Base-by-base conservation (phyloP, 169 alveolate genomes). In the Plasmodium billcollinsi region DNA sequence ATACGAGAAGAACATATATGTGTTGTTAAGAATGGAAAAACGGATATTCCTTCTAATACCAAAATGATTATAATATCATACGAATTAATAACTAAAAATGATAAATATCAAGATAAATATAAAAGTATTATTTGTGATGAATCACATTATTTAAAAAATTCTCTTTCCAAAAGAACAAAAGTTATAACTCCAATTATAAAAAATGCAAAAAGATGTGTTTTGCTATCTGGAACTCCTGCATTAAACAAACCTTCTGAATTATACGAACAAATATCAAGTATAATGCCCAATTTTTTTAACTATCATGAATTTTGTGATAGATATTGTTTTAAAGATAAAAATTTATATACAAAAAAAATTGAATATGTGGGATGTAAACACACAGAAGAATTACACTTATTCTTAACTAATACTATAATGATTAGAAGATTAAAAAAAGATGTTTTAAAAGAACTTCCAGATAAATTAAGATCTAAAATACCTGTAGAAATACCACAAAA, bases 221-320 rank as follows among this genome's bases (percentile, higher is more conserved):
- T 97, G 61, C 95, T 97, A 26, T 96, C 99, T 24, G 99, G 99
- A 18, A 98, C 99, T 8, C 99, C 99, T 4, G 96, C 98, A 49
- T 94, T 97, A 73, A 96, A 97, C 67, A 80, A 95, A n/a, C 99
- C 99, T 2, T 94, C 96, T 50, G 99, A 98, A 89, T 90, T 98
- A 33, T 98, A 92, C 93, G 97, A 97, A 39, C 97, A 97, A 83
- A 89, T 98, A 39, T 93, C 96, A 73, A 93, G 96, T 20, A 73
- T 97, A 20, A 61, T 94, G 26, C 95, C 96, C 6, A 86, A 92
- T 50, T 91, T 96, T 70, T 93, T 96, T 80, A 88, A 93, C 20
- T 78, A 90, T 59, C 39, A 75, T 49, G 96, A 92, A 29, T 96
- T 96, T 85, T 91, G 95, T 59, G 96, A 93, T 11, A 86, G 92